Percentiles rank a stretch among this genome's conserved stretches.
phyloP scores from a whole-genome alignment of 768 basidiomycete species.

The Tylopilus sp. region DNA sequence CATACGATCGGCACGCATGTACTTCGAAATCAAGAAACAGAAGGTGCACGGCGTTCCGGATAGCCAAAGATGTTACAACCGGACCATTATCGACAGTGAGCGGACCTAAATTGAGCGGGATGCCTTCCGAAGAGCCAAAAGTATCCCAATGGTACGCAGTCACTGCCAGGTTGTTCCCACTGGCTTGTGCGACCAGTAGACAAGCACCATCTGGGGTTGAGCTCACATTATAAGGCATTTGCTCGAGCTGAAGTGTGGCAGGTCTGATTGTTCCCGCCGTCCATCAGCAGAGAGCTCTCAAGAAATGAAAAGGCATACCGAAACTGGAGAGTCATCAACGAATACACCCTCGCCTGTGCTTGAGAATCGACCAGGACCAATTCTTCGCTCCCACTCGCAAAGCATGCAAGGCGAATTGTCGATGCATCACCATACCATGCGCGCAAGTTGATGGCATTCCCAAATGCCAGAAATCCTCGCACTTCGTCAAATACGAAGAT shows the following conservation, averaged over 20 bases:
- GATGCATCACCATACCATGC: constrained; percentile 40
- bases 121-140: constrained; percentile 51
- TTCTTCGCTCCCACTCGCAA: constrained; percentile 51
- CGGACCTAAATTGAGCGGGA: constrained; percentile 32
- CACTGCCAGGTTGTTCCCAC: constrained; percentile 16
- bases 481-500: constrained; percentile 47
- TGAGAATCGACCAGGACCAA: constrained; percentile 46
- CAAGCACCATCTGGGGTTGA: constrained; percentile 57
- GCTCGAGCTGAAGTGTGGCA: constrained; percentile 39
- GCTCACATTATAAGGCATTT: constrained; percentile 29
- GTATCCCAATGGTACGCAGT: constrained; percentile 54
- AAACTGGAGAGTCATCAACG: constrained; percentile 45
- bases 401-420: constrained; percentile 37
- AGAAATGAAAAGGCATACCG: not conserved
- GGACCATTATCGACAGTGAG: constrained; percentile 21
- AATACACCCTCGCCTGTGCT: constrained; percentile 48
- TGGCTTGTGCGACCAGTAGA: constrained; percentile 35
- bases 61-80: constrained; percentile 45
- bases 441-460: constrained; percentile 38
- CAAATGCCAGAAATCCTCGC: constrained; percentile 40
- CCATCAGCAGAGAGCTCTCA: not conserved
- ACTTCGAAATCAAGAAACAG: constrained; percentile 36
- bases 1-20: constrained; percentile 38
- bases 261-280: constrained; percentile 32
- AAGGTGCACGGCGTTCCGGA: constrained; percentile 41